Base-by-base conservation (phyloP, 257 asterid genomes). In the Ligustrum vulgare region DNA sequence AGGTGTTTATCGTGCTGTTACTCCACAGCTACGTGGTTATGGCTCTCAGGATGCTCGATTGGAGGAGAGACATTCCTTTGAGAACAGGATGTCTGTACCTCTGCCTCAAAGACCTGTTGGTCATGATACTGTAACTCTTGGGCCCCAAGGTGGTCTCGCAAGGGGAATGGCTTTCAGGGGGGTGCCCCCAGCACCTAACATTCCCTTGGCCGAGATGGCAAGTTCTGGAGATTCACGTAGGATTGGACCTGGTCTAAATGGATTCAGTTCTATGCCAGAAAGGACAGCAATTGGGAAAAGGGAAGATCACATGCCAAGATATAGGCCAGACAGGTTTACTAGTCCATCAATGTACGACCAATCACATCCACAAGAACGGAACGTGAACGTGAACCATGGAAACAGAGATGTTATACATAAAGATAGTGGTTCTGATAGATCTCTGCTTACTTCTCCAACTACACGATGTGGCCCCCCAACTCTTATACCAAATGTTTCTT, bases 381-480 rank as follows among this genome's bases (percentile, higher is more conserved):
- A 62, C 28, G 32, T 49, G 72, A 82, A 62, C 28, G 32, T 49
- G 77, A 72, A 33, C 70, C 65, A 67, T 63, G 86, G 82, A 33
- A 78, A 70, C 70, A 75, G 79, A 65, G 89, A 78, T 71, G 45
- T 5, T 51, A 62, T 76, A 62, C 35, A 36, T 32, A 25, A 23
- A 11, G 79, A 77, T 74, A 76, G 70, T 22, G 73, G 72, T 41
- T 75, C 67, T 70, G 87, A 82, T 72, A 75, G 73, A 22, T 32
- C 89, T 78, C 78, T 70, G 7, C 56, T 20, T 34, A 80, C 81
- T 67, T 86, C 89, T 34, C 82, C 84, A 45, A 75, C 74, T 18
- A 70, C 79, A 34, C 81, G 63, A 22, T 75, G 71, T 75, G 77
- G 65, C n/a, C 75, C 67, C 33, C 41, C 79, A 65, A 72, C 56